These are phyloP conservation scores for Poa annua DNA, from an alignment of 176 grass and related monocot genomes.

Conservation along the genomic window DNA sequence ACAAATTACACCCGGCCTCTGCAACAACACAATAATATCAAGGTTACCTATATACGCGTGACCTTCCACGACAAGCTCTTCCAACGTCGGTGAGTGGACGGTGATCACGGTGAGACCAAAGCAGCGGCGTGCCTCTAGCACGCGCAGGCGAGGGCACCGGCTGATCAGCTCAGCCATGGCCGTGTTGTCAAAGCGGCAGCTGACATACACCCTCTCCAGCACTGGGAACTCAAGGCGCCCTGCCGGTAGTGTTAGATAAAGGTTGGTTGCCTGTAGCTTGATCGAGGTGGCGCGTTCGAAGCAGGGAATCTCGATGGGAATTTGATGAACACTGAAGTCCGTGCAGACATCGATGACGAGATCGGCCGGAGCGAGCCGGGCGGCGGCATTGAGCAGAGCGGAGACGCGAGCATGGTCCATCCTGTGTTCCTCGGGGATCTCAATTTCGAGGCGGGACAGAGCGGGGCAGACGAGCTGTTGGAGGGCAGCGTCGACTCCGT, in stretches of 20 bases:
- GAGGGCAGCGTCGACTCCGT: not conserved
- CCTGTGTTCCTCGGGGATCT: not conserved
- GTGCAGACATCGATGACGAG: not conserved
- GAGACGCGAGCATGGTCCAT: not conserved
- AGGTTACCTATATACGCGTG: not conserved
- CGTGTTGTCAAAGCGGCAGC: not conserved
- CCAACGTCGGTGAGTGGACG: not conserved
- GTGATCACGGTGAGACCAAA: not conserved
- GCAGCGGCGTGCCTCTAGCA: not conserved
- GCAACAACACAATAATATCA: no score
- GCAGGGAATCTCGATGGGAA: not conserved
- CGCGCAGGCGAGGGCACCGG: slow-evolving; percentile 11
- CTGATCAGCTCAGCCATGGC: not conserved
- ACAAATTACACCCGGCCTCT: no score
- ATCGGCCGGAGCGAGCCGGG: not conserved
- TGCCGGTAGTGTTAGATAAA: not conserved
- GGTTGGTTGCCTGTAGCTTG: not conserved
- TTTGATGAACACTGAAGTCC: not conserved
- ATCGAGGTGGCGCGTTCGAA: not conserved
- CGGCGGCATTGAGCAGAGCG: not conserved
- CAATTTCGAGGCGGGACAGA: not conserved
- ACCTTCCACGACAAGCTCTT: not conserved
- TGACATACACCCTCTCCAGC: not conserved
- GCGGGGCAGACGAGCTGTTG: not conserved
- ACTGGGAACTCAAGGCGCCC: not conserved